Conservation (phyloP, 2,329 filamentous ascomycete genomes). For the Neurospora crassa region DNA sequence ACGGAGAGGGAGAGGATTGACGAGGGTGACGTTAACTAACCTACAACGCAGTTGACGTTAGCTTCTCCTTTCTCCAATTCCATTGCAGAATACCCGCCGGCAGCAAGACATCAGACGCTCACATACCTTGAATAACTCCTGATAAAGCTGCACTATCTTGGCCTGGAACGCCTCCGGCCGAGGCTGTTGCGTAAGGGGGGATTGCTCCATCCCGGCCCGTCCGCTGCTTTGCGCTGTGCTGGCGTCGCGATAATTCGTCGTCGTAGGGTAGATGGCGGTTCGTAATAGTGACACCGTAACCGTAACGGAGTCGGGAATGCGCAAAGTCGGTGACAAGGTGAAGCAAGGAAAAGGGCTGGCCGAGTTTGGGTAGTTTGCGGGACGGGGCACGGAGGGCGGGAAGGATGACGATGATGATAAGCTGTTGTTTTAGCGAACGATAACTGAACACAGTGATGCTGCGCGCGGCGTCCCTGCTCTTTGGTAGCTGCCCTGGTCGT, state of each 20-base stretch:
- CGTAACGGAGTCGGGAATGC: background rate
- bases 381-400: background rate
- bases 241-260: background rate
- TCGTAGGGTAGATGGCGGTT: background rate
- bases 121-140: conserved; percentile 66
- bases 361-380: background rate
- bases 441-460: background rate
- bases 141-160: conserved; percentile 87
- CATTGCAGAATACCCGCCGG: background rate
- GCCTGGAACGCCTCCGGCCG: conserved; percentile 86
- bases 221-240: background rate
- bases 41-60: background rate
- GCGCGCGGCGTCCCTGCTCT: background rate
- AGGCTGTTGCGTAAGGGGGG: conserved; percentile 86
- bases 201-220: conserved; percentile 60
- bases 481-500: background rate
- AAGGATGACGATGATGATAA: background rate
- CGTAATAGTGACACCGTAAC: background rate
- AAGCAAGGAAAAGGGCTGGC: background rate
- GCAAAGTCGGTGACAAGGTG: background rate
- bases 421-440: background rate
- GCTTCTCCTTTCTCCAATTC: background rate
- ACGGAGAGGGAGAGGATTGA: background rate
- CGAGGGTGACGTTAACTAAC: background rate
- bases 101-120: background rate